Evolutionary conservation across 1,139 yeast genomes (phyloP).

Genomic region (Yamadazyma atmosphaerica): DNA sequence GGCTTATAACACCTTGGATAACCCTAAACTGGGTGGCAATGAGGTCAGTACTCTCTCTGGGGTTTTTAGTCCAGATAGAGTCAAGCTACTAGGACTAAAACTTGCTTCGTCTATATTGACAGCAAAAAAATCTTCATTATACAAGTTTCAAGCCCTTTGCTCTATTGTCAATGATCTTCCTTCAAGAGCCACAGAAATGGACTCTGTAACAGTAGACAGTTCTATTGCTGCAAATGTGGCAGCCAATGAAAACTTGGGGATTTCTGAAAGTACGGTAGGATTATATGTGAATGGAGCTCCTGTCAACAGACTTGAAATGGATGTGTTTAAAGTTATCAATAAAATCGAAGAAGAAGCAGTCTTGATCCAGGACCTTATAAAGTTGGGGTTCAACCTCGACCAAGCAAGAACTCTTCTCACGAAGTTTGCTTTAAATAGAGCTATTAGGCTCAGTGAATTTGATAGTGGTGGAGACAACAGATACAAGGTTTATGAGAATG

Average conservation of each 20-base stretch:
- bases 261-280: conserved; percentile 46
- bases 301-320: conserved; percentile 42
- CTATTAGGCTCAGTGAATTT: conserved; percentile 35
- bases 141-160: conserved; percentile 32
- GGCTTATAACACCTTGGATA: neutral
- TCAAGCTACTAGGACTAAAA: conserved; percentile 45
- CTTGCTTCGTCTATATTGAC: conserved; percentile 45
- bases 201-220: conserved; percentile 8
- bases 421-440: conserved; percentile 46
- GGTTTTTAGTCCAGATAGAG: neutral
- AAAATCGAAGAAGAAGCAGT: conserved; percentile 37
- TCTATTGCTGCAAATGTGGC: conserved; percentile 21
- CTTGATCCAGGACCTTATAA: conserved; percentile 26
- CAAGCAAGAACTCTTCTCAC: conserved; percentile 41
- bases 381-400: conserved; percentile 34
- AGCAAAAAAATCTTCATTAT: neutral
- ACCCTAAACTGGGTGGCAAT: neutral
- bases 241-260: conserved; percentile 33
- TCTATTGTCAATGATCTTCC: conserved; percentile 53
- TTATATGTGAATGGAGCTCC: conserved; percentile 65
- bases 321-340: conserved; percentile 40
- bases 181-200: conserved; percentile 16
- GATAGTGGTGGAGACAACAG: conserved; percentile 44
- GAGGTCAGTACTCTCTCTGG: conserved; percentile 2
- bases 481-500: conserved; percentile 32